Evolutionary conservation across 306 rosid genomes (phyloP), one percentile per base, ranked within the genome.

Genomic region (Abrus pulchellus): DNA sequence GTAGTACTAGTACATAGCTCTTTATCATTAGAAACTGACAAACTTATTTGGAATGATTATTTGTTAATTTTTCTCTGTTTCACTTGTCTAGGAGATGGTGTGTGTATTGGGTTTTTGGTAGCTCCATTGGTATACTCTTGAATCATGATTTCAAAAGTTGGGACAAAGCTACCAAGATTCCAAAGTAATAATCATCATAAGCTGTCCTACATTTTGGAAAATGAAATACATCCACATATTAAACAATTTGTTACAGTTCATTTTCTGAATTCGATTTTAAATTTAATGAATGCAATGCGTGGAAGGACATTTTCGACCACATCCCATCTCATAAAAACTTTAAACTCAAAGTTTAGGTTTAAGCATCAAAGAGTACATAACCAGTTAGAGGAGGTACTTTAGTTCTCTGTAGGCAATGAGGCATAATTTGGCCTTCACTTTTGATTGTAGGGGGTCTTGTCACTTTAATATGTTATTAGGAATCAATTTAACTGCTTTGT

Each of bases 351-450:
- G 5, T 62, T 48, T 72, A 48, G 47, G 41, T 49, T 61, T 14
- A 72, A 68, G 48, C 11, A n/a, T 80, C 29, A 61, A 67, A 68
- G 30, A 30, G 30, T 28, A 28, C 81, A 77, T 32, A 40, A 38
- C 38, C 9, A 47, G 43, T 29, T 11, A 47, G 43, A 69, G 41
- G 7, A 14, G 38, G 56, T 41, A 49, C 33, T 12, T 9, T 8
- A 30, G 67, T 33, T 75, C 7, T 30, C 48, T 75, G 9, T 28
- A 48, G 71, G 38, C 71, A 47, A 14, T 29, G 54, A 50, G 53
- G 40, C 82, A 77, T 54, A 75, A 71, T 83, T 72, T 63, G 56
- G 75, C 57, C 75, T 71, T 72, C 75, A 71, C 86, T 83, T 77
- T 71, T 71, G 78, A 72, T 65, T 53, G 67, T 40, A 41, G 68